Evolutionary conservation across 2,329 filamentous ascomycete species (phyloP).

Genomic region (Fusarium torulosum): DNA sequence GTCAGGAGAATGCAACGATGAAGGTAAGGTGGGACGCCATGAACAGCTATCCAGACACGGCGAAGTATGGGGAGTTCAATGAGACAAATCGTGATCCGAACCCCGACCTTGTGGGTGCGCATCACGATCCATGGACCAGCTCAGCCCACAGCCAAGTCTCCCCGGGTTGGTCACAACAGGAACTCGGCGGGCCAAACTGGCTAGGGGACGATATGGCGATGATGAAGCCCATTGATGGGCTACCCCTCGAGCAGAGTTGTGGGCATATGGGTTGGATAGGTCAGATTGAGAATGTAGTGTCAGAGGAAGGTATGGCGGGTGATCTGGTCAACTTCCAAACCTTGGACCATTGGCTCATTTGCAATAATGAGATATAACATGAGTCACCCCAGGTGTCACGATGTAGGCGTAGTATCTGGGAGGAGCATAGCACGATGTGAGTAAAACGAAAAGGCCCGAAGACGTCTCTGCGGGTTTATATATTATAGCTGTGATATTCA

Average conservation of each 20-base stretch:
- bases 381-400: neutral
- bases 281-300: neutral
- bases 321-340: conserved; percentile 28
- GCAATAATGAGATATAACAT: neutral
- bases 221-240: neutral
- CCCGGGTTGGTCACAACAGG: neutral
- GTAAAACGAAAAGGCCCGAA: neutral
- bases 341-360: conserved; percentile 39
- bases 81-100: neutral
- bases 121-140: conserved; percentile 1
- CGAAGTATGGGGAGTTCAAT: neutral
- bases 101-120: neutral
- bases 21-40: conserved; percentile 28
- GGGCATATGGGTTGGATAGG: neutral
- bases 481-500: conserved; percentile 29
- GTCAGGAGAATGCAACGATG: conserved; percentile 7
- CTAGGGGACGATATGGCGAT: neutral
- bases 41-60: neutral
- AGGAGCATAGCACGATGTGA: neutral
- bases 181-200: neutral
- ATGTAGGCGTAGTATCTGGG: neutral
- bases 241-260: neutral
- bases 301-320: neutral
- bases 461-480: conserved; percentile 14
- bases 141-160: neutral